Base-by-base conservation (phyloP, 805 yeast genomes). In the Dipodascus albidus region DNA sequence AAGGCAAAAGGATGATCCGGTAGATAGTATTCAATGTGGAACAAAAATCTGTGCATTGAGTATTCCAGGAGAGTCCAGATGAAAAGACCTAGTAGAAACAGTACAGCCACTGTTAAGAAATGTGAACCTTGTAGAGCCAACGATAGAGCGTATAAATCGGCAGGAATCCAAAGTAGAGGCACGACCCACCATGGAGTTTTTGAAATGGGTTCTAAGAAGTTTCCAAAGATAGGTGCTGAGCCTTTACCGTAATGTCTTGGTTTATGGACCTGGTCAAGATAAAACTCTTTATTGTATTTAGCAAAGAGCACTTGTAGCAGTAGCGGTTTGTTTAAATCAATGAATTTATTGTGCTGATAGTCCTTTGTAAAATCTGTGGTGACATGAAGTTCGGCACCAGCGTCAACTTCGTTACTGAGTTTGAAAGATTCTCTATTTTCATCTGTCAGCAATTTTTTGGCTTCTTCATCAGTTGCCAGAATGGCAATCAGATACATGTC, bases 211-310 rank as follows among this genome's bases (percentile, higher is more conserved):
- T 93, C 99, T 56, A 93, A 73, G 68, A 91, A 86, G 70, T 90
- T 89, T 50, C 99, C 99, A 69, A 93, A 93, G 53, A 93, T 67
- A 3, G 90, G 96, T 11, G 99, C 99, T 2, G 96, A 87, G 9
- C 96, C 97, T 66, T 89, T 83, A 59, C 98, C 98, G 66, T 90
- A 93, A 69, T 93, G 99, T 67, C 99, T 83, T 52, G 99, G 99
- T 70, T 97, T 82, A 69, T 93, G 99, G 47, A 93, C 93, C 70
- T 93, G 97, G 66, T 89, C 96, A 64, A 93, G 75, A 68, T 93
- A 93, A 64, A 93, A 91, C 47, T 87, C 95, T 66, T 87, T 91
- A 47, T 85, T 65, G 75, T 89, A 93, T 35, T 78, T 76, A 47
- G 89, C 81, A 56, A 78, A 74, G 53, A 88, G 70, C 49, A 93